A percentile compares a stretch with the other conserved stretches of the same genome.
Evolutionary conservation across 805 yeast genomes (phyloP).

Genomic region (Yamadazyma philogaea): DNA sequence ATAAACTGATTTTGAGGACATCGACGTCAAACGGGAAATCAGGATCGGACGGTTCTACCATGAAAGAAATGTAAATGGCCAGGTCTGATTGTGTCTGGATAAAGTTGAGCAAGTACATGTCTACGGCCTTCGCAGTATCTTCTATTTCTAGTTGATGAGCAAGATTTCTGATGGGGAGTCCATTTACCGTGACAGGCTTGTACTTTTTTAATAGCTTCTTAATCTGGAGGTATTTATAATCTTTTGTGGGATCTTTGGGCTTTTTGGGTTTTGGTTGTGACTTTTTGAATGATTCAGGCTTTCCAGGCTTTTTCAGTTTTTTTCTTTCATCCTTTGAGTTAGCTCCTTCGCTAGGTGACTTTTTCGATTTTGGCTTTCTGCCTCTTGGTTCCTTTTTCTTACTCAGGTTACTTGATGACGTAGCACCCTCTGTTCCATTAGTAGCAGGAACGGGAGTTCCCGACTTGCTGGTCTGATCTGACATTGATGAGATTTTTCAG

Average conservation of each 20-base stretch:
- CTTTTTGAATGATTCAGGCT: background rate
- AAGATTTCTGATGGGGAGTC: constrained; percentile 18
- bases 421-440: background rate
- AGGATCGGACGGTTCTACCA: constrained; percentile 61
- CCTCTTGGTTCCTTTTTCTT: background rate
- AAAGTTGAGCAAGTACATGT: constrained; percentile 16
- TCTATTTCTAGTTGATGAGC: constrained; percentile 8
- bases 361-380: background rate
- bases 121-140: constrained; percentile 14
- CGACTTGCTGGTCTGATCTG: background rate
- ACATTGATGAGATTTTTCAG: background rate
- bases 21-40: constrained; percentile 68
- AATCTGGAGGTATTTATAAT: constrained; percentile 28
- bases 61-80: constrained; percentile 40
- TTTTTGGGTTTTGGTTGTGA: constrained; percentile 1
- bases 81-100: constrained; percentile 20
- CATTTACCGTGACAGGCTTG: constrained; percentile 38
- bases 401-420: background rate
- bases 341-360: background rate
- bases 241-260: constrained; percentile 8
- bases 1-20: constrained; percentile 48
- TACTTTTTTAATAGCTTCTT: constrained; percentile 29
- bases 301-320: background rate
- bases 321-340: background rate
- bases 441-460: background rate